Base-by-base conservation (phyloP, 140 eudicot species). In the Senecio squalidus region DNA sequence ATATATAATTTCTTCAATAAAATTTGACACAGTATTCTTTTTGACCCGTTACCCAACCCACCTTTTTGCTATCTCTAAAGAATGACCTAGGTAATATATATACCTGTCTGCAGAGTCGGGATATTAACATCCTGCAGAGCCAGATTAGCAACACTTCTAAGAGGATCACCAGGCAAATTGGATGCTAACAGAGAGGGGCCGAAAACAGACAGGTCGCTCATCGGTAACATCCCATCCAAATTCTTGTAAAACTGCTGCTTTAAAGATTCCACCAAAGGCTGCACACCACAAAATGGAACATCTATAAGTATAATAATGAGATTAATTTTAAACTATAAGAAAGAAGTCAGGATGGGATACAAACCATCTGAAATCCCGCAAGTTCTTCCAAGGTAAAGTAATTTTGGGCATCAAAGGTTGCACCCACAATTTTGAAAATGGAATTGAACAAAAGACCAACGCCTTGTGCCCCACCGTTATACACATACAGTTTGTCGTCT, bases 391-490 rank as follows among this genome's bases (percentile, higher is more conserved):
- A 28, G 26, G 79, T 31, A 45, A 21, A 74, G 55, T 60, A 75
- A 67, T 50, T 58, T 49, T 69, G 78, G 5, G 86, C 84, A 56
- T 77, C 84, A 56, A 90, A 76, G 48, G 76, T 69, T 9, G 78
- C 98, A 30, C 89, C 96, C 3, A 72, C 66, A 52, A 80, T 79
- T 55, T 71, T 65, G 72, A 73, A 79, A 66, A 87, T 69, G 34
- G 89, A 81, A 55, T 86, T 71, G 51, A 86, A 51, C 17, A 78
- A 45, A 26, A 91, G 74, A 69, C 49, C 80, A 39, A 58, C 29
- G 29, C 71, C 76, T 11, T 77, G 76, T 26, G 18, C 79, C 34
- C 70, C 76, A 47, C 54, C 17, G 52, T 9, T 55, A 60, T 79
- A 79, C 34, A 57, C 13, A 66, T 79, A 86, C 44, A 59, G 8